Percentiles rank a stretch among this genome's conserved stretches.
Evolutionary conservation across 441 rosid species (phyloP).

Genomic region (Erodium moschatum): DNA sequence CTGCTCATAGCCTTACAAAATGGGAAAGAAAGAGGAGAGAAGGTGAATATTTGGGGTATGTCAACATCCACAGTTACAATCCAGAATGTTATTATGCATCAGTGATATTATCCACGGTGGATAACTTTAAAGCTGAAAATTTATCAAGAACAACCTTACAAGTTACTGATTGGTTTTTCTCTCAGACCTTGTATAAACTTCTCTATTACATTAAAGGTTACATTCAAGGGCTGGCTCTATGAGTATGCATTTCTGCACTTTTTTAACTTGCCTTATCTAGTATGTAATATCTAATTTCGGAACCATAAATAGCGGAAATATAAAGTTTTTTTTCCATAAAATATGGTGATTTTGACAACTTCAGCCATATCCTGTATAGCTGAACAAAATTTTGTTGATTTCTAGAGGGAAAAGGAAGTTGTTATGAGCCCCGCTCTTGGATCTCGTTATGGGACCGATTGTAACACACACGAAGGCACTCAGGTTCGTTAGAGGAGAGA

Average conservation of each 20-base stretch:
- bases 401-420: neutral
- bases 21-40: neutral
- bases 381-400: neutral
- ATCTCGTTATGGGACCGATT: no score
- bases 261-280: neutral
- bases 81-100: neutral
- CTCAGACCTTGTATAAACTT: neutral
- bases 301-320: neutral
- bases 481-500: no score
- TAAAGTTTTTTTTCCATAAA: neutral
- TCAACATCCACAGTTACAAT: neutral
- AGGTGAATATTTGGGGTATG: neutral
- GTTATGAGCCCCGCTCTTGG: no score
- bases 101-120: neutral
- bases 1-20: conserved; percentile 5
- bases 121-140: neutral
- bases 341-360: neutral
- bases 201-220: neutral
- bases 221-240: neutral
- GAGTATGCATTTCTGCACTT: neutral
- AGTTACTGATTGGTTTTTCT: neutral
- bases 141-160: neutral
- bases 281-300: neutral
- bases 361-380: neutral
- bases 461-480: no score